phyloP scores from a whole-genome alignment of 306 rosid species.

The Sesbania bispinosa region DNA sequence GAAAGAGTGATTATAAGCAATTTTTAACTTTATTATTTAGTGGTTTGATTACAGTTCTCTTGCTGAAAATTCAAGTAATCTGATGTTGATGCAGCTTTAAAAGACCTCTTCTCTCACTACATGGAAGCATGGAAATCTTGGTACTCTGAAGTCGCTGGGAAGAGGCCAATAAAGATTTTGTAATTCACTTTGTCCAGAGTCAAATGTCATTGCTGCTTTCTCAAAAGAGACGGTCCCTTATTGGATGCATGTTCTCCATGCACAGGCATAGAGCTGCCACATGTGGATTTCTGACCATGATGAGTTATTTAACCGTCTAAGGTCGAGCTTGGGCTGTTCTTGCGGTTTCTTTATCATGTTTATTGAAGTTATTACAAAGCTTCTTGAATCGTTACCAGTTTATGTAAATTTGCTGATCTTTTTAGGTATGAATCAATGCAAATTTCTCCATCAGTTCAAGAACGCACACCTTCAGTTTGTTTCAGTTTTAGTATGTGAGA shows the following conservation, averaged over 20 bases:
- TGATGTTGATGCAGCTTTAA: conserved; percentile 49
- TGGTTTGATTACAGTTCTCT: not conserved
- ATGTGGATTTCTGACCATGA: not conserved
- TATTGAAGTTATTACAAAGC: not conserved
- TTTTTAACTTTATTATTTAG: not conserved
- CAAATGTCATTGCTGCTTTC: conserved; percentile 11
- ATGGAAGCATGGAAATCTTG: conserved; percentile 76
- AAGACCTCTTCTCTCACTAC: conserved; percentile 76
- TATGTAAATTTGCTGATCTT: not conserved
- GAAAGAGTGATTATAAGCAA: too few relatives aligned
- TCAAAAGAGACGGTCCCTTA: not conserved
- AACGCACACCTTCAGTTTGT: too few relatives aligned
- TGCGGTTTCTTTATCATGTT: not conserved
- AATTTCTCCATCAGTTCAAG: not conserved
- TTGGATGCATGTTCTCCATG: conserved; percentile 39
- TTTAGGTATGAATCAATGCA: not conserved
- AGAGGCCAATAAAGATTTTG: conserved; percentile 37
- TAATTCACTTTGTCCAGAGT: conserved; percentile 22
- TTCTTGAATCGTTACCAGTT: not conserved
- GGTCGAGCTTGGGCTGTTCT: conserved; percentile 9
- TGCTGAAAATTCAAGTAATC: conserved; percentile 5
- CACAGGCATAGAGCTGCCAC: conserved; percentile 22
- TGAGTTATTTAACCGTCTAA: not conserved
- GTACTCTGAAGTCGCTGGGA: conserved; percentile 62
- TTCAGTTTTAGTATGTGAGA: not conserved